A percentile compares a stretch with the other conserved stretches of the same genome.
phyloP scores from a whole-genome alignment of 2,329 filamentous ascomycete genomes.

The Erysiphe pulchra region DNA sequence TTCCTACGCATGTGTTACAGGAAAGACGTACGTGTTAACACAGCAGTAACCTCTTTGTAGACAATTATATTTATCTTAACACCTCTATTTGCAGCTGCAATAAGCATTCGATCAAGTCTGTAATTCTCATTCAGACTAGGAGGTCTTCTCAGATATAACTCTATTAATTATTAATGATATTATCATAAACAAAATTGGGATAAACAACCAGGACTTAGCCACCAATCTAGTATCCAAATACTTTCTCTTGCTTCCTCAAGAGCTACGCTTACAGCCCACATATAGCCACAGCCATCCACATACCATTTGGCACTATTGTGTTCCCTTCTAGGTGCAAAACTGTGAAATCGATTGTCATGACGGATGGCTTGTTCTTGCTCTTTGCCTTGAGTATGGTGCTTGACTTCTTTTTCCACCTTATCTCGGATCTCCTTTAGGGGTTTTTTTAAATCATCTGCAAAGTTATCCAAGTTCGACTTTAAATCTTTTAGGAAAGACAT shows the following conservation, averaged over 20 bases:
- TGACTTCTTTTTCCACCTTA: slow-evolving; percentile 16
- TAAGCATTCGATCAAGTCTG: slow-evolving; percentile 58
- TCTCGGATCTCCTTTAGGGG: slow-evolving; percentile 3
- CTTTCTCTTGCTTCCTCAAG: slow-evolving; percentile 51
- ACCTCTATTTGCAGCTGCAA: slow-evolving; percentile 58
- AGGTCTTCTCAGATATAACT: slow-evolving; percentile 65
- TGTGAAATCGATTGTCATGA: slow-evolving; percentile 28
- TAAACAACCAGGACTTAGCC: slow-evolving; percentile 38
- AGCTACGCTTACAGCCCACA: slow-evolving; percentile 61
- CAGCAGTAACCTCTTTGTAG: slow-evolving; percentile 74
- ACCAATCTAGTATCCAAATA: slow-evolving; percentile 71
- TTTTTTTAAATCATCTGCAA: slow-evolving; percentile 5
- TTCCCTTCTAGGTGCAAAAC: slow-evolving; percentile 47
- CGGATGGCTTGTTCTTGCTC: slow-evolving; percentile 19
- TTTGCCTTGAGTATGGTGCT: slow-evolving; percentile 21
- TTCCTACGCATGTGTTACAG: neutral
- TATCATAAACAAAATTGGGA: neutral
- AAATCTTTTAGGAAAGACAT: slow-evolving; percentile 7
- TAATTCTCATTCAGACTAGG: slow-evolving; percentile 63
- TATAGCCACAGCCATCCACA: slow-evolving; percentile 62
- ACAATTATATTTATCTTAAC: slow-evolving; percentile 70
- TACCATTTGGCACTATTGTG: slow-evolving; percentile 66
- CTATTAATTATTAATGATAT: slow-evolving; percentile 14
- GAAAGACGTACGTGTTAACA: slow-evolving; percentile 43
- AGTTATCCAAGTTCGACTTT: slow-evolving; percentile 4